Base-by-base conservation (phyloP, 441 rosid species). In the Populus trichocarpa region DNA sequence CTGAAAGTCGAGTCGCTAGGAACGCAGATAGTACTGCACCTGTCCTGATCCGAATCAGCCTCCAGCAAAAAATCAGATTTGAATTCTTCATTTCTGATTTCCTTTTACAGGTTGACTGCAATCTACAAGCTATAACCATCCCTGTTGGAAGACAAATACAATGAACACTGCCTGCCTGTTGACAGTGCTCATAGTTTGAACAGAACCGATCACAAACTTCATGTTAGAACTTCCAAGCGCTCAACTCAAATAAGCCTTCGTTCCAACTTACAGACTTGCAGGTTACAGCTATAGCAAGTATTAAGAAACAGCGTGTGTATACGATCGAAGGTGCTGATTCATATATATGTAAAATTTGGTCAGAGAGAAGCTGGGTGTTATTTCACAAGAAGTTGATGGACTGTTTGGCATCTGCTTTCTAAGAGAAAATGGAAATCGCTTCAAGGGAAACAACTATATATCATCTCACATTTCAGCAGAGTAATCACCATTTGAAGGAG, bases 281-380 rank as follows among this genome's bases (percentile, higher is more conserved):
- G 59, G 59, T 50, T 50, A 50, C 18, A 42, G 1, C 50, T 42
- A 42, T 42, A 42, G 50, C 50, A 42, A 42, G 50, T 42, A 42
- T 42, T 42, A 12, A 30, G 32, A 30, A 30, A 30, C 32, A 30
- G 32, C 3, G 36, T 22, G 7, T 65, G 25, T 42, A 64, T 28
- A 64, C 8, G 59, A 67, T 30, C 33, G 8, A n/a, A 33, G 40
- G 26, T 61, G 12, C 23, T 64, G 3, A 70, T 61, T 63, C 20
- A 66, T 67, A 30, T 30, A 72, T 78, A 53, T 72, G 72, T 76
- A 78, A 18, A 30, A 30, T 30, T 71, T 78, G 80, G 70, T 72
- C 3, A 16, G 10, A 32, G 64, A 22, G 33, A 16, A 78, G 38
- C 67, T 30, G 16, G 23, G 33, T 67, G 73, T 35, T 18, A 67